Evolutionary conservation across 352 stramenopile genomes (phyloP), one percentile per base, ranked within the genome.

Genomic region (Phytophthora chlamydospora): DNA sequence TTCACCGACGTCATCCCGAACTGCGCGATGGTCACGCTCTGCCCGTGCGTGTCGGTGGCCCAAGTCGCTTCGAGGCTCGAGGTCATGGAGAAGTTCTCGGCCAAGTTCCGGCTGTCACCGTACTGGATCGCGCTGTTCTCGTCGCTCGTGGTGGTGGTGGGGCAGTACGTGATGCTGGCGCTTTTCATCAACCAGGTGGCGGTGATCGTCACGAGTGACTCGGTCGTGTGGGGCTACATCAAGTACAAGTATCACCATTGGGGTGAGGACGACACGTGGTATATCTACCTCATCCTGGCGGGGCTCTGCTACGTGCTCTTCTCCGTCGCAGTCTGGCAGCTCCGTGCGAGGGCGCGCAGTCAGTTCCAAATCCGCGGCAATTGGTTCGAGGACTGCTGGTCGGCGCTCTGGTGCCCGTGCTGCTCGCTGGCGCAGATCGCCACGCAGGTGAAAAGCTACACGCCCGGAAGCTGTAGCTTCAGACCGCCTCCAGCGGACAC

Each of bases 361-460:
- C 21, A 59, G 35, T 55, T 66, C 47, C 29, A 44, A 21, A 36
- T 75, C 32, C 45, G 33, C 10, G 62, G 62, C n/a, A 67, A 52
- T 19, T 68, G 52, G 62, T 41, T 39, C 29, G 49, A 56, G 35
- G 67, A 71, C 47, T 75, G 56, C 38, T 65, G 58, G 51, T 60
- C 62, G 11, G 56, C 67, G 13, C 47, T 75, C 3, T 75, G 62
- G 31, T 80, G 72, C 29, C 58, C 44, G 19, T 65, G 61, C 11
- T 82, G 75, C 44, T 41, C 60, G 5, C 36, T 82, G 24, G 74
- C 73, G 0, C 76, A 85, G 50, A 71, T 72, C 32, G 73, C 73
- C n/a, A 81, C 70, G 14, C 76, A 86, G 44, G 49, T 59, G 36
- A 70, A 75, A 43, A 82, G 74, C 58, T 83, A 83, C 52, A 71